Conservation (phyloP, 2,329 filamentous ascomycete species). For the Neonectria punicea region DNA sequence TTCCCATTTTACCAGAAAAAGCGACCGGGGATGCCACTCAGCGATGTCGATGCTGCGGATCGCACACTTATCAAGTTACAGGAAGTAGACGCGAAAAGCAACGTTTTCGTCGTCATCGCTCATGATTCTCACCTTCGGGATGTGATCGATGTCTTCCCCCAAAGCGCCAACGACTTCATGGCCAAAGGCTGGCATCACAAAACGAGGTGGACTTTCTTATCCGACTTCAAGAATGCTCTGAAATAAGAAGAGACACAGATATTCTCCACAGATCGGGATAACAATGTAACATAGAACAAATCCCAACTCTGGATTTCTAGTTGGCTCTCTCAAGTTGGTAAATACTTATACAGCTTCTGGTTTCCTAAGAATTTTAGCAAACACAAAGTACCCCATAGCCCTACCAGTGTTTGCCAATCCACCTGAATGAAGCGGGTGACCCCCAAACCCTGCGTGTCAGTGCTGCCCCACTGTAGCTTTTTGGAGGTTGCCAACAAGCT, state of each 20-base stretch:
- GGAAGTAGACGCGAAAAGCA: not conserved
- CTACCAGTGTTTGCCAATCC: not conserved
- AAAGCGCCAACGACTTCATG: not conserved
- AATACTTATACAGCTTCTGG: no score
- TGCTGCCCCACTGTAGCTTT: not conserved
- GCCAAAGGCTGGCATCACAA: not conserved
- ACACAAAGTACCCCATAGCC: not conserved
- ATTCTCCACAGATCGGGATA: not conserved
- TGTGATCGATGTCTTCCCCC: constrained; percentile 1
- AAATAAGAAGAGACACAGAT: not conserved
- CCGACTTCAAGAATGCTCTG: not conserved
- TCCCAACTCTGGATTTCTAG: not conserved
- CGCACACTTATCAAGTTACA: not conserved
- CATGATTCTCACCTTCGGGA: not conserved
- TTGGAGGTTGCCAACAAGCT: not conserved
- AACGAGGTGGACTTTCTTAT: not conserved
- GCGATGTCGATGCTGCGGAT: not conserved
- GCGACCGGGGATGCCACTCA: not conserved
- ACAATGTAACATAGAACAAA: not conserved
- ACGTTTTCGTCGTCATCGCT: constrained; percentile 3
- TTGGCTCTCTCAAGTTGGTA: not conserved
- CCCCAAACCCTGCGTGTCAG: not conserved
- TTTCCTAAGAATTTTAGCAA: no score
- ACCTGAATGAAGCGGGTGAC: not conserved
- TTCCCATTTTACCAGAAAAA: not conserved